Evolutionary conservation across 306 rosid genomes (phyloP), one percentile per base, ranked within the genome.

Genomic region (Hippophae tibetana): DNA sequence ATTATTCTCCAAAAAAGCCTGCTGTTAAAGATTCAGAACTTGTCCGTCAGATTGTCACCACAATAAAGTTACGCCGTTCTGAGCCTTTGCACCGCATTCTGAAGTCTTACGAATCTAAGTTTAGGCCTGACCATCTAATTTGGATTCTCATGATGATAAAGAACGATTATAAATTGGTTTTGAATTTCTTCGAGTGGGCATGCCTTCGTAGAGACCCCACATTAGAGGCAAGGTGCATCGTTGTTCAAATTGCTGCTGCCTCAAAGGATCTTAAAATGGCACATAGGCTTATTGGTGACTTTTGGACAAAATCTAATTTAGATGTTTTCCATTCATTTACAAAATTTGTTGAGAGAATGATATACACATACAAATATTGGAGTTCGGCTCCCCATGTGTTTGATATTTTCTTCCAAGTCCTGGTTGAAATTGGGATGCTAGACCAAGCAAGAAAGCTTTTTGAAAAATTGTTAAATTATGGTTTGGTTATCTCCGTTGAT

Each of bases 331-430:
- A 52, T 47, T 61, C 69, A 9, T 74, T 72, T 65, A 58, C 66
- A 60, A 70, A 58, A 42, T 89, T 86, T 76, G 66, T 66, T 18
- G 85, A 83, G 64, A 69, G 77, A 56, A 52, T 89, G 70, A 86
- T 86, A 52, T 86, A 86, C 78, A 89, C 97, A 7, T 86, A 89
- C 46, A 89, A 89, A 76, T 79, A 81, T 11, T 89, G 92, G 95
- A 89, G 89, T 55, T 74, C 86, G 31, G 81, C 84, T 38, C 95
- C 97, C 49, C 66, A 65, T 72, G 84, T 83, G 31, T 90, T 86
- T 62, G 90, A 90, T 66, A 71, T 90, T 54, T 79, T 76, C 59
- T 86, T 90, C 68, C 84, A 82, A 68, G 94, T 79, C 43, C 82
- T 86, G 42, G 95, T 86, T 49, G 90, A 90, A 57, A 67, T 71